A percentile compares a stretch with the other conserved stretches of the same genome.
These are phyloP conservation scores for Coemansia sp. DNA, from an alignment of 192 early-diverging fungal genomes.

Conservation along the genomic window DNA sequence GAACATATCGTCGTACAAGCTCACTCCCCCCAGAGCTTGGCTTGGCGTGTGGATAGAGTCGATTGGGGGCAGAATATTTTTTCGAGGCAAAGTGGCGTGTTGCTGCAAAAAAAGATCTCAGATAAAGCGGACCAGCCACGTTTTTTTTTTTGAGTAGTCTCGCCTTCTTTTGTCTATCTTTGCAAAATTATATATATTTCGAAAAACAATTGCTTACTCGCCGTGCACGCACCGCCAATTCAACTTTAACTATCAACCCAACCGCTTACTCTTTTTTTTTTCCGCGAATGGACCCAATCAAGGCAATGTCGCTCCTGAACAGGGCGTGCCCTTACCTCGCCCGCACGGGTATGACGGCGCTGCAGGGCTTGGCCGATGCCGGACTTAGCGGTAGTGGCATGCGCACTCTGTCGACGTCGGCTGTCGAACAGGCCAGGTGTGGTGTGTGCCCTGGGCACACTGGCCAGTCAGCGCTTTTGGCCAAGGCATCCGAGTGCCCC, in stretches of 20 bases:
- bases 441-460: slow-evolving; percentile 53
- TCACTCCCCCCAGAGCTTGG: not conserved
- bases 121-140: not conserved
- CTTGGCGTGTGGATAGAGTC: not conserved
- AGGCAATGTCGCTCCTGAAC: slow-evolving; percentile 54
- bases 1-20: not conserved
- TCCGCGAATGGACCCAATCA: slow-evolving; percentile 45
- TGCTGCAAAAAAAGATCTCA: not conserved
- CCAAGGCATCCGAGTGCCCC: slow-evolving; percentile 55
- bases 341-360: slow-evolving; percentile 44
- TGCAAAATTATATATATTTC: not conserved
- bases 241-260: not conserved
- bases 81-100: not conserved
- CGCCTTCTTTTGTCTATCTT: not conserved
- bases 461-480: slow-evolving; percentile 55
- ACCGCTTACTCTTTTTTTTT: slow-evolving; percentile 4
- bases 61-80: not conserved
- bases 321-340: slow-evolving; percentile 56
- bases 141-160: slow-evolving; percentile 8
- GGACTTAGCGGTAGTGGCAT: slow-evolving; percentile 11
- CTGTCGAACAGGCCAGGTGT: slow-evolving; percentile 44
- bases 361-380: slow-evolving; percentile 36
- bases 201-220: slow-evolving; percentile 7
- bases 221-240: not conserved
- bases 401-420: slow-evolving; percentile 48